Evolutionary conservation across 2,329 filamentous ascomycete genomes (phyloP).

Genomic region (Emmonsiellopsis sp.): DNA sequence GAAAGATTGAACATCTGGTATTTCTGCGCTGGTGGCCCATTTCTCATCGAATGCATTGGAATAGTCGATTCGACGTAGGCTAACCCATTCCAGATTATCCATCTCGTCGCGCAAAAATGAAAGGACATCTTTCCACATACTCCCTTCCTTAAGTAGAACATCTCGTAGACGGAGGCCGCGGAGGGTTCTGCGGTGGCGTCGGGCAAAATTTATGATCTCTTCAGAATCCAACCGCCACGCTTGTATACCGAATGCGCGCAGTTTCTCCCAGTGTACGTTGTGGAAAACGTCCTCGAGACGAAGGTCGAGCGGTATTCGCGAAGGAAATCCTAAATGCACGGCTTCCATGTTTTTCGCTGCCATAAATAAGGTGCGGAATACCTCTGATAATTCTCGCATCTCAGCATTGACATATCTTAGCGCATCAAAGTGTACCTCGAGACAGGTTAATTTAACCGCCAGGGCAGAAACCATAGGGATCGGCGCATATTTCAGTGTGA

Average conservation of each 20-base stretch:
- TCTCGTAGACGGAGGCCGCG: conserved; percentile 52
- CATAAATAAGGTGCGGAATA: conserved; percentile 51
- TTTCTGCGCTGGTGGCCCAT: conserved; percentile 16
- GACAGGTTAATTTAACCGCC: conserved; percentile 49
- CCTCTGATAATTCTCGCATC: conserved; percentile 48
- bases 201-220: conserved; percentile 51
- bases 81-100: conserved; percentile 51
- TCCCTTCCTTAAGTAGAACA: conserved; percentile 52
- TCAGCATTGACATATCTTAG: conserved; percentile 47
- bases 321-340: conserved; percentile 57
- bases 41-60: conserved; percentile 44
- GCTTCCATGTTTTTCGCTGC: conserved; percentile 53
- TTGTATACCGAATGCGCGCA: conserved; percentile 57
- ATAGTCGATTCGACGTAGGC: conserved; percentile 54
- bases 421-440: conserved; percentile 57
- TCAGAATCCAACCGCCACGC: conserved; percentile 53
- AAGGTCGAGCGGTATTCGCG: conserved; percentile 47
- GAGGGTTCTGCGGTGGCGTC: conserved; percentile 48
- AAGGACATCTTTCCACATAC: conserved; percentile 54
- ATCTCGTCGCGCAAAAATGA: conserved; percentile 48
- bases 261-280: conserved; percentile 50
- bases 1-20: conserved; percentile 13
- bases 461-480: conserved; percentile 42
- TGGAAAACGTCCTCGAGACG: conserved; percentile 55
- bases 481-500: conserved; percentile 41